These are phyloP conservation scores for Neurospora sp. DNA, from an alignment of 495 filamentous ascomycete genomes.

Conservation along the genomic window DNA sequence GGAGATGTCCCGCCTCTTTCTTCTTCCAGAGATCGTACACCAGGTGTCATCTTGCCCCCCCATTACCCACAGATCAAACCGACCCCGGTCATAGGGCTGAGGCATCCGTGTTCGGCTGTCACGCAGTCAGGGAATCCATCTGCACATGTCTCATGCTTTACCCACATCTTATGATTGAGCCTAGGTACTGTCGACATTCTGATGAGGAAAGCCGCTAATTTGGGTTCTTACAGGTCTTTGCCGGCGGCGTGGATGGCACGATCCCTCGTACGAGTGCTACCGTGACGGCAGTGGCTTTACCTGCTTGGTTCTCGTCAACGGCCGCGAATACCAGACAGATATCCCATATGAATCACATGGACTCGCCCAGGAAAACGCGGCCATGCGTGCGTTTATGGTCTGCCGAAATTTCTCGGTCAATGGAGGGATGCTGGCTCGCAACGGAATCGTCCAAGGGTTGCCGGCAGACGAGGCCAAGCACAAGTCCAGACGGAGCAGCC, in stretches of 20 bases:
- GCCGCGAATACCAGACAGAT: constrained; percentile 91
- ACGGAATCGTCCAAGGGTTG: constrained; percentile 76
- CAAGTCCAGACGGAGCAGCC: constrained; percentile 34
- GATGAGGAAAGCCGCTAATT: constrained; percentile 25
- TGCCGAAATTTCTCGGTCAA: constrained; percentile 98
- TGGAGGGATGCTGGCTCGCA: constrained; percentile 81
- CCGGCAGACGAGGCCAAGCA: constrained; percentile 49
- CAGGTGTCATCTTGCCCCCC: constrained; percentile 5
- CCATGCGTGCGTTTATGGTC: constrained; percentile 94
- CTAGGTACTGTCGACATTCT: neutral
- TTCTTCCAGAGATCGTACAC: constrained; percentile 15
- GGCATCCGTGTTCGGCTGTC: constrained; percentile 32
- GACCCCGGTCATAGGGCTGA: constrained; percentile 22
- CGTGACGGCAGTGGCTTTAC: constrained; percentile 61
- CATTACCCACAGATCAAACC: constrained; percentile 9
- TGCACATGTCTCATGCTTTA: constrained; percentile 1
- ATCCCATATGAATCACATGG: constrained; percentile 67
- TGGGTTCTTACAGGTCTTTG: constrained; percentile 67
- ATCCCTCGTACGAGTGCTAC: constrained; percentile 83
- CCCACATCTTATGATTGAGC: neutral
- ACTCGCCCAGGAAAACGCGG: constrained; percentile 86
- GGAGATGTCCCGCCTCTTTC: constrained; percentile 10
- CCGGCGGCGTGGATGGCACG: constrained; percentile 88
- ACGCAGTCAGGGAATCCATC: constrained; percentile 23
- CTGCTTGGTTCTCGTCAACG: constrained; percentile 92